Evolutionary conservation across 176 grass and related monocot species (phyloP).

Genomic region (Stipa capillata): DNA sequence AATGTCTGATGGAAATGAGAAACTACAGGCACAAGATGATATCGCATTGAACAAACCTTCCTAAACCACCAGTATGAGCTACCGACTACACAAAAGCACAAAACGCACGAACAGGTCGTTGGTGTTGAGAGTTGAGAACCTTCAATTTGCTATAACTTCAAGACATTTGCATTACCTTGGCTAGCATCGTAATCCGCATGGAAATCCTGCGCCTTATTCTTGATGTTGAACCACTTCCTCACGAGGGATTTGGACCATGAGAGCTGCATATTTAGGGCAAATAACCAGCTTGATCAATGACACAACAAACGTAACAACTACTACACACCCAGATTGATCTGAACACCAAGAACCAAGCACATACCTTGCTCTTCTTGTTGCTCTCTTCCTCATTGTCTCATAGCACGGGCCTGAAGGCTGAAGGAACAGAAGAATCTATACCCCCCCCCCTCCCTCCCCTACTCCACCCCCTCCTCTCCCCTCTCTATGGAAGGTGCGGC

Average conservation of each 20-base stretch:
- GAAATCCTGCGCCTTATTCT: conserved; percentile 74
- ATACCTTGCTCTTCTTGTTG: conserved; percentile 88
- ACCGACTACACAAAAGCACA: conserved; percentile 9
- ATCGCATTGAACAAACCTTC: background rate
- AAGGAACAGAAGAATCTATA: background rate
- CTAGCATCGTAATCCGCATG: conserved; percentile 50
- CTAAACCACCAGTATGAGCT: background rate
- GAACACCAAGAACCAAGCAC: background rate
- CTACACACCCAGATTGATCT: background rate
- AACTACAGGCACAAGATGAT: background rate
- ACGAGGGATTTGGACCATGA: conserved; percentile 95
- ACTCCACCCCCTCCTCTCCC: background rate
- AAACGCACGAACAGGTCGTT: background rate
- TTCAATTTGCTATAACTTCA: background rate
- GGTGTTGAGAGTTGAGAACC: background rate
- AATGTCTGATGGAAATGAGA: background rate
- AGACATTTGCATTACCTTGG: conserved; percentile 42
- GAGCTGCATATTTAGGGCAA: conserved; percentile 33
- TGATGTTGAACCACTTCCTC: conserved; percentile 96
- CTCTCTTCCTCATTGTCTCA: conserved; percentile 75
- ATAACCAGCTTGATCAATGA: conserved; percentile 13
- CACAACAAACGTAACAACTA: background rate
- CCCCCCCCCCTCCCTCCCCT: background rate
- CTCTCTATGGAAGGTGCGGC: background rate
- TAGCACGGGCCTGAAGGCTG: background rate